These are phyloP conservation scores for Penicillium angulare DNA, from an alignment of 495 filamentous ascomycete genomes.

Conservation along the genomic window DNA sequence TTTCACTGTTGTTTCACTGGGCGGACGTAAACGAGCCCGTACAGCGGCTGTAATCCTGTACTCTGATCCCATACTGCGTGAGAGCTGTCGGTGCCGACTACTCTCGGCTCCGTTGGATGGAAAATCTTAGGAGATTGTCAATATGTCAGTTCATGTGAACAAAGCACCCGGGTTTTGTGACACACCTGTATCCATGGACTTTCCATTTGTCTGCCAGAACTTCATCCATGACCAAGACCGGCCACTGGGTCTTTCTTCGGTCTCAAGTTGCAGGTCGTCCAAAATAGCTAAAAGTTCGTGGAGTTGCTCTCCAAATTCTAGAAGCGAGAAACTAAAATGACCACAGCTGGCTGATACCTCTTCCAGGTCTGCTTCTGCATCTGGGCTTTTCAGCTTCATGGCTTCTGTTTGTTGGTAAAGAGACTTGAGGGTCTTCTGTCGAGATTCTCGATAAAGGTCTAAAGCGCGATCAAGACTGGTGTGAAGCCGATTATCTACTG, in stretches of 20 bases:
- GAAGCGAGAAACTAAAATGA: constrained; percentile 86
- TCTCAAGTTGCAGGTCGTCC: constrained; percentile 73
- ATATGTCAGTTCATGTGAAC: neutral
- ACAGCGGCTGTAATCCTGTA: constrained; percentile 6
- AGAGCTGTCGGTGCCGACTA: neutral
- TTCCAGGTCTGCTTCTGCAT: constrained; percentile 88
- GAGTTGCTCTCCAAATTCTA: constrained; percentile 88
- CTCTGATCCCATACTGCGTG: constrained; percentile 6
- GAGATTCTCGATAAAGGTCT: constrained; percentile 68
- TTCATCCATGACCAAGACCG: constrained; percentile 85
- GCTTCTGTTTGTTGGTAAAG: constrained; percentile 77
- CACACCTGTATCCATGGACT: constrained; percentile 16
- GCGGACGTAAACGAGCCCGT: constrained; percentile 1
- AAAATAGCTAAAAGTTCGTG: constrained; percentile 76
- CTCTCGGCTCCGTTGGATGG: neutral
- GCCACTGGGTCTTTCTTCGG: constrained; percentile 52
- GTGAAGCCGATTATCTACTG: constrained; percentile 73
- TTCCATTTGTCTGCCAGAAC: constrained; percentile 60
- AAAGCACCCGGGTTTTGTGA: neutral
- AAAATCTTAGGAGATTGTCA: neutral
- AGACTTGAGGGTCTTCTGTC: constrained; percentile 69
- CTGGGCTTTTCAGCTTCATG: constrained; percentile 59
- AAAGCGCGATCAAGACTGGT: constrained; percentile 77
- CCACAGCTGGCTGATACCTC: constrained; percentile 95
- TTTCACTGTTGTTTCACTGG: constrained; percentile 25